Base-by-base conservation (phyloP, 2,329 filamentous ascomycete species). In the Bimuria novae-zelandiae region DNA sequence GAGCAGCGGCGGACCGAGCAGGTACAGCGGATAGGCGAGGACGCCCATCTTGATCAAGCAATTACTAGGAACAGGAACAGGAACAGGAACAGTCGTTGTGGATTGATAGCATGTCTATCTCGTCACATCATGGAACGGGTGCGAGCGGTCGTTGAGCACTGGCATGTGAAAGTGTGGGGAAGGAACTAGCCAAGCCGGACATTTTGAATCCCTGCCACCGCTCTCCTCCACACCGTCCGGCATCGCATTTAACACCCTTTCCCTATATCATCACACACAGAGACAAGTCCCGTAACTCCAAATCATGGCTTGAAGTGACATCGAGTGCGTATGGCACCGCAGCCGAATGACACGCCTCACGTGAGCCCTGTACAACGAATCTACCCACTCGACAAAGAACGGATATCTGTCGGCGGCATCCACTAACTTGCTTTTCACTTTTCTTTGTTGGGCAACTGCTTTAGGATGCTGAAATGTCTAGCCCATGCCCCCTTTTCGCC, bases 1-100 rank as follows among this genome's bases (percentile, higher is more conserved):
- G 22, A 76, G 57, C n/a, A 71, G 39, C 7, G 73, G 69, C 2
- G 72, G 70, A 3, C 65, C 68, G 19, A 75, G 53, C 3, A 74
- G 63, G 42, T 71, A 70, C 11, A 74, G 49, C 10, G 67, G 67
- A 17, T 64, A 70, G 11, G 41, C 43, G 10, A 60, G 25, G 33
- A 47, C 21, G 37, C 48, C 30, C 51, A 54, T 54, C 3, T 3
- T 32, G 52, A 27, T 16, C 5, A 7, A 23, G 16, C 12, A 32
- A 19, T 16, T 29, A 23, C 7, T 25, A 30, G 5, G 36, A 22
- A 3, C 21, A 4, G n/a, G 21, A n/a, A 19, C 22, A 30, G 5
- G 36, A 22, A 3, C 21, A 4, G n/a, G 21, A n/a, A 19, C 16
- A 19, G 43, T 25, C 21, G 16, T 21, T n/a, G 30, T 40, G 49